These are phyloP conservation scores for Hymenoscyphus fructigenus DNA, from an alignment of 2,329 filamentous ascomycete species.

Conservation along the genomic window DNA sequence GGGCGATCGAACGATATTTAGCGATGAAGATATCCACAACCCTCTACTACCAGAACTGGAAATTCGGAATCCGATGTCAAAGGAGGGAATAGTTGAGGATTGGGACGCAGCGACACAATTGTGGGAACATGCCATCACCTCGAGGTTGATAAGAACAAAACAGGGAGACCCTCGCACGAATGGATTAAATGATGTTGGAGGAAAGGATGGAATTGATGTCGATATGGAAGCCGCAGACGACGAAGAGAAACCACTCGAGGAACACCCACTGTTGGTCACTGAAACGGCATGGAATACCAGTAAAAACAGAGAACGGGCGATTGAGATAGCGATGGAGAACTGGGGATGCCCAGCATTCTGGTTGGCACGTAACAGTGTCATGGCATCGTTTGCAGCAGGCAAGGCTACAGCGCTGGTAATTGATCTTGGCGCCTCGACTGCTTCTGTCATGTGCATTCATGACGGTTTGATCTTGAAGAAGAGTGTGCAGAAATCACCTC, in stretches of 20 bases:
- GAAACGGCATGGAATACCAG: constrained; percentile 89
- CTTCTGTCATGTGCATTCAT: constrained; percentile 86
- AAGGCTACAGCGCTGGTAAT: constrained; percentile 92
- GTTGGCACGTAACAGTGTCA: constrained; percentile 82
- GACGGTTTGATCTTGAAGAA: constrained; percentile 94
- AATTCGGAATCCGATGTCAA: constrained; percentile 87
- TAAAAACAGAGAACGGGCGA: constrained; percentile 88
- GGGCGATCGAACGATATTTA: constrained; percentile 64
- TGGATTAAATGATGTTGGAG: constrained; percentile 67
- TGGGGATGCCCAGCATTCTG: constrained; percentile 97
- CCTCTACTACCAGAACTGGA: constrained; percentile 70
- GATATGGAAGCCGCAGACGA: constrained; percentile 58
- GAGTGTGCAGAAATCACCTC: constrained; percentile 78
- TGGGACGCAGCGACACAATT: constrained; percentile 89
- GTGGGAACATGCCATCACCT: constrained; percentile 92
- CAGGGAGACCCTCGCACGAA: constrained; percentile 71
- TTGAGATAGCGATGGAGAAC: constrained; percentile 95
- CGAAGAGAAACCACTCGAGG: constrained; percentile 75
- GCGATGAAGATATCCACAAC: constrained; percentile 84
- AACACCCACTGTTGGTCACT: constrained; percentile 89
- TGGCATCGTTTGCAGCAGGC: constrained; percentile 87
- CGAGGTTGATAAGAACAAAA: constrained; percentile 76
- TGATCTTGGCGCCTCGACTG: constrained; percentile 85
- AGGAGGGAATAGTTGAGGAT: constrained; percentile 88
- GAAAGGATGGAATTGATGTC: constrained; percentile 47